phyloP scores from a whole-genome alignment of 2,329 filamentous ascomycete species.

The Truncatella angustata region DNA sequence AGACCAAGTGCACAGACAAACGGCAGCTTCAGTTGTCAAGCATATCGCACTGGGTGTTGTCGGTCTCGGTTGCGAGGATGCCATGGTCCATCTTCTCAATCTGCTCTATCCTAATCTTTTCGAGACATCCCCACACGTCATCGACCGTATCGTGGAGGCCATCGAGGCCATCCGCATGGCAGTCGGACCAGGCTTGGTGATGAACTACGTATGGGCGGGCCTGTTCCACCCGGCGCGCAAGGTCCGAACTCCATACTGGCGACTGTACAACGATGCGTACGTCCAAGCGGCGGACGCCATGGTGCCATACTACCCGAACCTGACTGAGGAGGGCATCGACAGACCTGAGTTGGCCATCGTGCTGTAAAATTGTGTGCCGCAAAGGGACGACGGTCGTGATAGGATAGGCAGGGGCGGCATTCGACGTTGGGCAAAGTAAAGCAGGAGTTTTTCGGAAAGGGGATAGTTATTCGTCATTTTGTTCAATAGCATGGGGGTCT shows the following conservation, averaged over 20 bases:
- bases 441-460: no score
- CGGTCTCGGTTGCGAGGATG: constrained; percentile 94
- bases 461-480: no score
- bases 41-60: constrained; percentile 98
- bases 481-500: no score
- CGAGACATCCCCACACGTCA: constrained; percentile 96
- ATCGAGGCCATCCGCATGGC: constrained; percentile 95
- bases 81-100: constrained; percentile 97
- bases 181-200: constrained; percentile 84
- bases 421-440: no score
- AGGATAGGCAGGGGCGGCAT: no score
- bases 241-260: constrained; percentile 92
- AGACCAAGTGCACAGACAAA: constrained; percentile 97
- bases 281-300: constrained; percentile 91
- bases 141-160: constrained; percentile 95
- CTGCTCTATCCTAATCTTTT: constrained; percentile 95
- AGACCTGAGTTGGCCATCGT: constrained; percentile 81
- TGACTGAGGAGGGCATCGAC: constrained; percentile 77
- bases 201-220: constrained; percentile 98
- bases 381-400: not conserved
- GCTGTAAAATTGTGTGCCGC: constrained; percentile 48
- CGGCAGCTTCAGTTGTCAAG: constrained; percentile 94
- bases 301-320: constrained; percentile 90
- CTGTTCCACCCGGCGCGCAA: constrained; percentile 96
- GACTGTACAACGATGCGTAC: constrained; percentile 95